A percentile compares a stretch with the other conserved stretches of the same genome.
Evolutionary conservation across 176 grass and related monocot species (phyloP).

Genomic region (Eremochloa ophiuroides): DNA sequence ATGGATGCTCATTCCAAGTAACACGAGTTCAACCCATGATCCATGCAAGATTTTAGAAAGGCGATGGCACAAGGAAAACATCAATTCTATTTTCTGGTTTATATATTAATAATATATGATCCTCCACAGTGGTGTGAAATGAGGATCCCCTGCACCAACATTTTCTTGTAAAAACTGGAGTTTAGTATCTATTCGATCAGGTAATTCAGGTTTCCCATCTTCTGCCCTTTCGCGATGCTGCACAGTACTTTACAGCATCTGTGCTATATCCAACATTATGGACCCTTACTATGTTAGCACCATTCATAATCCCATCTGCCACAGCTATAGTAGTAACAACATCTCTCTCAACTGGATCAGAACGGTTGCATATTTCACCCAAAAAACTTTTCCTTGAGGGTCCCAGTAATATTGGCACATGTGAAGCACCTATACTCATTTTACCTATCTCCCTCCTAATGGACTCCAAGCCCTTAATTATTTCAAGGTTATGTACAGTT

Average conservation of each 20-base stretch:
- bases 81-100: neutral
- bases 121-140: neutral
- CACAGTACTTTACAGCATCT: constrained; percentile 64
- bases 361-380: constrained; percentile 56
- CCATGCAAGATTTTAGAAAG: constrained; percentile 7
- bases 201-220: neutral
- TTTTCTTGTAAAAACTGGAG: constrained; percentile 9
- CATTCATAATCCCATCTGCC: constrained; percentile 47
- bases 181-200: neutral
- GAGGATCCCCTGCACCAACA: neutral
- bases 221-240: constrained; percentile 31
- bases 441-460: constrained; percentile 62
- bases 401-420: constrained; percentile 70
- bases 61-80: neutral
- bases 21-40: neutral
- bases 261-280: constrained; percentile 63
- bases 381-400: constrained; percentile 75
- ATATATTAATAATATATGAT: neutral
- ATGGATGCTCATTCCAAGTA: neutral
- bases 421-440: constrained; percentile 65
- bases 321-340: constrained; percentile 40
- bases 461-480: constrained; percentile 45
- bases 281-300: constrained; percentile 81
- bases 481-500: constrained; percentile 47
- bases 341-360: constrained; percentile 65